Evolutionary conservation across 2,329 filamentous ascomycete genomes (phyloP).

Genomic region (Arthrobotrys entomopaga): DNA sequence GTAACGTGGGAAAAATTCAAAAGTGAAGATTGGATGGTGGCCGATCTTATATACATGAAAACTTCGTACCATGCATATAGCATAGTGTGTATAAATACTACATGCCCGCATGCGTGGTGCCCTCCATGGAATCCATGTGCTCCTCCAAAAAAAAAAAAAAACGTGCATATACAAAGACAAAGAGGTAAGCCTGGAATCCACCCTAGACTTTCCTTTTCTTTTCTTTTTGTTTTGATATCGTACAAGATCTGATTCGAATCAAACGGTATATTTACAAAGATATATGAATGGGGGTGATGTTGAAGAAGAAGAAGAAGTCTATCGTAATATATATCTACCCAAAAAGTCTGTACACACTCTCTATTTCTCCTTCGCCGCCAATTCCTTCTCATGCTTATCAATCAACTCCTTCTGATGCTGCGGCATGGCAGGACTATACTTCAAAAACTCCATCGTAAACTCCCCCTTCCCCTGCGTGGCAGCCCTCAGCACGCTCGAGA

Average conservation of each 20-base stretch:
- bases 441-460: conserved; percentile 98
- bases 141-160: too few relatives aligned
- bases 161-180: conserved; percentile 20
- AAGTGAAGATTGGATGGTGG: conserved; percentile 40
- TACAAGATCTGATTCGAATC: conserved; percentile 13
- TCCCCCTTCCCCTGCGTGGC: conserved; percentile 98
- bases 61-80: neutral
- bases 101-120: conserved; percentile 1
- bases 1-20: neutral
- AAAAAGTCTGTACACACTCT: neutral
- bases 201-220: conserved; percentile 22
- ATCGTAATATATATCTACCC: conserved; percentile 10
- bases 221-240: too few relatives aligned
- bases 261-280: too few relatives aligned
- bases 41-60: conserved; percentile 10
- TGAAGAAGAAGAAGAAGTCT: neutral
- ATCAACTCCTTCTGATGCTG: conserved; percentile 86
- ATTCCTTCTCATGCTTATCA: conserved; percentile 74
- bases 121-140: too few relatives aligned
- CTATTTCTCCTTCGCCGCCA: conserved; percentile 69
- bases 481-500: conserved; percentile 87
- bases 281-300: conserved; percentile 3
- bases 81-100: too few relatives aligned
- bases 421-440: conserved; percentile 86
- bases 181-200: conserved; percentile 20